Evolutionary conservation across 306 rosid species (phyloP).

Genomic region (Alnus rubra): DNA sequence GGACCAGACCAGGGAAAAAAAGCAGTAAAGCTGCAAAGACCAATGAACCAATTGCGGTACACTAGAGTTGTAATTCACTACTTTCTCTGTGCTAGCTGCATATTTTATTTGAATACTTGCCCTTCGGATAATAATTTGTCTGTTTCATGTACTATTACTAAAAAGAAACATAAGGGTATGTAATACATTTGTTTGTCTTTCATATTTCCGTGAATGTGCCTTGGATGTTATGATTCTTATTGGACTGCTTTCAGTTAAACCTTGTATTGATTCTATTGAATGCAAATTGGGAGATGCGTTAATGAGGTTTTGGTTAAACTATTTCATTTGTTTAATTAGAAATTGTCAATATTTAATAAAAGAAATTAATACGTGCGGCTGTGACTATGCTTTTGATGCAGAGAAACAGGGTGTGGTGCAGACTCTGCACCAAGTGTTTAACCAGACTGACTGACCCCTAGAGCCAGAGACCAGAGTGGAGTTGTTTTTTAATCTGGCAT

Average conservation of each 20-base stretch:
- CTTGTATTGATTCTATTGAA: constrained; percentile 22
- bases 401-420: constrained; percentile 85
- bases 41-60: background rate
- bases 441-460: constrained; percentile 93
- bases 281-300: constrained; percentile 34
- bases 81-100: background rate
- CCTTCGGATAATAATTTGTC: background rate
- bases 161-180: background rate
- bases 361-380: constrained; percentile 64
- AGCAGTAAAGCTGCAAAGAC: background rate
- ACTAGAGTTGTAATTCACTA: background rate
- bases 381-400: constrained; percentile 95
- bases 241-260: constrained; percentile 27
- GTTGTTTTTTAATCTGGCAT: constrained; percentile 71
- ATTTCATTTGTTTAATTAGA: constrained; percentile 39
- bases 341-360: constrained; percentile 28
- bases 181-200: background rate
- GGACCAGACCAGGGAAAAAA: background rate
- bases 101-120: background rate
- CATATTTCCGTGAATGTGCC: background rate
- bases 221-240: constrained; percentile 15
- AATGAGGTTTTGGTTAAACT: constrained; percentile 39
- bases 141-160: background rate
- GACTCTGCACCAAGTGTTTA: constrained; percentile 86
- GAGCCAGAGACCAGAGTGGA: constrained; percentile 79